A percentile compares a stretch with the other conserved stretches of the same genome.
Conservation (phyloP, 371 early-diverging fungal species). For the Rhizopus arrhizus region DNA sequence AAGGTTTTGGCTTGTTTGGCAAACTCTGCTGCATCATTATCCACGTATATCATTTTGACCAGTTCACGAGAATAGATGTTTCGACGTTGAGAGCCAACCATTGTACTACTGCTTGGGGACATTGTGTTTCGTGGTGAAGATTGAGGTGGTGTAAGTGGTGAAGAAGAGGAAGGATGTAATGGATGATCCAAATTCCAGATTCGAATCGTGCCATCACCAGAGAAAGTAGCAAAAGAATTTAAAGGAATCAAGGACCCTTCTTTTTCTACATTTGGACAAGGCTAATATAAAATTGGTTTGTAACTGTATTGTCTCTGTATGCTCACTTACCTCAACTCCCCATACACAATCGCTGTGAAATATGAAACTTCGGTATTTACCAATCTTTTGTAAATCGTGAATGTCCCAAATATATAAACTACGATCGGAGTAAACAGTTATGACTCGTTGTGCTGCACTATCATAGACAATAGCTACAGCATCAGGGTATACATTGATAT, state of each 20-base stretch:
- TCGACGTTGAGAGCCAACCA: slow-evolving; percentile 33
- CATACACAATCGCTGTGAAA: slow-evolving; percentile 84
- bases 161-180: slow-evolving; percentile 13
- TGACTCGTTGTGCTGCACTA: slow-evolving; percentile 46
- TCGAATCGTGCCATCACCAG: slow-evolving; percentile 79
- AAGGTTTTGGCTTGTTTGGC: slow-evolving; percentile 28
- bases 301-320: background rate
- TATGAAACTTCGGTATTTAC: slow-evolving; percentile 67
- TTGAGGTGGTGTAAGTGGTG: slow-evolving; percentile 18
- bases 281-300: slow-evolving; percentile 9
- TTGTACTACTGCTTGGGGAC: slow-evolving; percentile 38
- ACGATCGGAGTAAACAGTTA: slow-evolving; percentile 71
- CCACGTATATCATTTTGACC: slow-evolving; percentile 62
- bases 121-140: slow-evolving; percentile 9
- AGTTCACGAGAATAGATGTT: slow-evolving; percentile 67
- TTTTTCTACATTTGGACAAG: slow-evolving; percentile 29
- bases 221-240: slow-evolving; percentile 76
- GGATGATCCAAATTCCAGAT: slow-evolving; percentile 75
- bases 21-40: slow-evolving; percentile 50
- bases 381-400: slow-evolving; percentile 62
- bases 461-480: slow-evolving; percentile 61
- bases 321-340: slow-evolving; percentile 74
- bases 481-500: slow-evolving; percentile 59
- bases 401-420: slow-evolving; percentile 81
- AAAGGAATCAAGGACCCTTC: slow-evolving; percentile 48